Evolutionary conservation across 495 filamentous ascomycete genomes (phyloP).

Genomic region (Neurospora sp.): DNA sequence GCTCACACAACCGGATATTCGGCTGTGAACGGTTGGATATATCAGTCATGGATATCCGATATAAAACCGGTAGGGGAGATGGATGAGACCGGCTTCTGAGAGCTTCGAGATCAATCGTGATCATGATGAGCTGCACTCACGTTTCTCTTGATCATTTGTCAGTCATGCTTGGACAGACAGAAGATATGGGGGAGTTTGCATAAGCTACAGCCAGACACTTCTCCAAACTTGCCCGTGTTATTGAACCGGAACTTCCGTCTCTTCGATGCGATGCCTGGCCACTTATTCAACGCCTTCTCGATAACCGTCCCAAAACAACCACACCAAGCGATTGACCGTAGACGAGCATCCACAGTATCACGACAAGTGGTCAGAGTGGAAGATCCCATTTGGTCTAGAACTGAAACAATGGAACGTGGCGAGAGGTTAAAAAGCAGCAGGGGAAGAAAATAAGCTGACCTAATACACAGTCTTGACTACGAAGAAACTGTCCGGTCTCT

Average conservation of each 20-base stretch:
- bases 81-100: not conserved
- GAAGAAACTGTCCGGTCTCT: not conserved
- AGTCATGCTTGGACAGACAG: not conserved
- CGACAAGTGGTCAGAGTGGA: not conserved
- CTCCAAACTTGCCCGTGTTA: not conserved
- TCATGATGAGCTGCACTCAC: not conserved
- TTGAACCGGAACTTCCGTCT: not conserved
- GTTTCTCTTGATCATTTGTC: not conserved
- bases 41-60: not conserved
- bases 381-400: not conserved
- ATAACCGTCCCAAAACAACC: not conserved
- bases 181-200: not conserved
- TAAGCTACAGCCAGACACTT: not conserved
- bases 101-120: not conserved
- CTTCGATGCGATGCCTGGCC: not conserved
- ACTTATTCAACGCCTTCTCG: not conserved
- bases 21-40: not conserved
- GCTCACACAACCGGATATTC: not conserved
- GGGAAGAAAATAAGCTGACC: not conserved
- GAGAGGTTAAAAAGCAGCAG: not conserved
- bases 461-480: not conserved
- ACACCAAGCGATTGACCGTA: not conserved
- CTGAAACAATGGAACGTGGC: not conserved
- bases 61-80: not conserved
- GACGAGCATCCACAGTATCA: not conserved